Evolutionary conservation across 495 filamentous ascomycete genomes (phyloP).

Genomic region (Daldinia caldariorum): DNA sequence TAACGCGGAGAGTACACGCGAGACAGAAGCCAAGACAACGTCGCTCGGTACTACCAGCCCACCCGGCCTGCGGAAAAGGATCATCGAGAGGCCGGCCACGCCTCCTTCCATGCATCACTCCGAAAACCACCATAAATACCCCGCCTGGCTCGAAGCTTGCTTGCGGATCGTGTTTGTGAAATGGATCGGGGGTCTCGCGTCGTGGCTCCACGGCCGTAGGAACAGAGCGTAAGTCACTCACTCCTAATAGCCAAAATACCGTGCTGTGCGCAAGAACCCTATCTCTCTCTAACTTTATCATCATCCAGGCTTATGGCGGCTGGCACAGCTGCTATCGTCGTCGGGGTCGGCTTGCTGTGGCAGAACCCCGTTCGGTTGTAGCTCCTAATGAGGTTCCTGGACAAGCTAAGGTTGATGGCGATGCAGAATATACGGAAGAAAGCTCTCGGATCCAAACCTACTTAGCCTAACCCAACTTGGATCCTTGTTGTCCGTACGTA

Average conservation of each 20-base stretch:
- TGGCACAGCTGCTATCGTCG: constrained; percentile 5
- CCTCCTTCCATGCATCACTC: constrained; percentile 15
- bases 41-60: constrained; percentile 10
- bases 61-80: constrained; percentile 26
- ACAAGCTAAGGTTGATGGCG: neutral
- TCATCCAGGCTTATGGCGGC: constrained; percentile 8
- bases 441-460: neutral
- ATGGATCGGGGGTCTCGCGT: constrained; percentile 41
- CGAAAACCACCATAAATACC: constrained; percentile 2
- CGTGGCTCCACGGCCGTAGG: constrained; percentile 40
- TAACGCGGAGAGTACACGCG: constrained; percentile 15
- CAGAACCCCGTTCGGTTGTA: constrained; percentile 3
- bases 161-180: constrained; percentile 35
- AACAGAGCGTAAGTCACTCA: constrained; percentile 37
- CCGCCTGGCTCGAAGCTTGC: constrained; percentile 35
- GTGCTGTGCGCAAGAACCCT: no score
- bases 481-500: neutral
- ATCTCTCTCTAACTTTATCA: neutral
- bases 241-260: neutral
- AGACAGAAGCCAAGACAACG: constrained; percentile 13
- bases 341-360: constrained; percentile 5
- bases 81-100: constrained; percentile 14
- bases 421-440: neutral
- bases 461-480: neutral
- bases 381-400: neutral